Evolutionary conservation across 2,329 filamentous ascomycete genomes (phyloP).

Genomic region (Colletotrichum sp.): DNA sequence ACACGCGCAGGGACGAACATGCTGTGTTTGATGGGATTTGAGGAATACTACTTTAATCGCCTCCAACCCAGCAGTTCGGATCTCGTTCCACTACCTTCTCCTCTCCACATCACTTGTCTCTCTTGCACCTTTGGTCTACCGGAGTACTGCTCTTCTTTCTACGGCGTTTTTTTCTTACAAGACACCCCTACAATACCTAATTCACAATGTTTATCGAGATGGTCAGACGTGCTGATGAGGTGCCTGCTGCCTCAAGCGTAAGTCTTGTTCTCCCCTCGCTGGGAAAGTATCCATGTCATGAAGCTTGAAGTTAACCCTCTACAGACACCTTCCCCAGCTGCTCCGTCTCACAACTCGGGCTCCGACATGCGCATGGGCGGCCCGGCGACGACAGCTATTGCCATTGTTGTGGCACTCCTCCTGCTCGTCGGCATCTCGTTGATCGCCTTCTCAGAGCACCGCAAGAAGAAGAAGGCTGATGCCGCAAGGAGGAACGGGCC

Average conservation of each 20-base stretch:
- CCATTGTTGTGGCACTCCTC: not conserved
- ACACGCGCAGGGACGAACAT: not conserved
- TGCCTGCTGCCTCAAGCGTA: not conserved
- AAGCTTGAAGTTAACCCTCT: accelerated
- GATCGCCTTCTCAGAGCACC: not conserved
- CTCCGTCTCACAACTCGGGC: not conserved
- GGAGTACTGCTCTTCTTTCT: not conserved
- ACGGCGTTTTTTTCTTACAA: not conserved
- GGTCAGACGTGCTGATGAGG: not conserved
- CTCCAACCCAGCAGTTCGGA: not conserved
- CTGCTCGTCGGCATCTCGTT: not conserved
- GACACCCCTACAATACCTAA: not conserved
- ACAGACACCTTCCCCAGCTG: not conserved
- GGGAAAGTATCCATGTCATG: accelerated
- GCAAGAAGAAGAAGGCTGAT: not conserved
- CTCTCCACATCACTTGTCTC: not conserved
- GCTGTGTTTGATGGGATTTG: not conserved
- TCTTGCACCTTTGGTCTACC: not conserved
- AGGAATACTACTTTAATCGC: not conserved
- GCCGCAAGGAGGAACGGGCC: not conserved
- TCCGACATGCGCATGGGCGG: not conserved
- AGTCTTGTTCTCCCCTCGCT: not conserved
- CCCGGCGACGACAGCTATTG: not conserved
- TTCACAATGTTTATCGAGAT: not conserved
- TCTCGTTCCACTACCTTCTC: not conserved